Evolutionary conservation across 2,329 filamentous ascomycete species (phyloP), one percentile per base, ranked within the genome.

Genomic region (Phyllosticta citriasiana): DNA sequence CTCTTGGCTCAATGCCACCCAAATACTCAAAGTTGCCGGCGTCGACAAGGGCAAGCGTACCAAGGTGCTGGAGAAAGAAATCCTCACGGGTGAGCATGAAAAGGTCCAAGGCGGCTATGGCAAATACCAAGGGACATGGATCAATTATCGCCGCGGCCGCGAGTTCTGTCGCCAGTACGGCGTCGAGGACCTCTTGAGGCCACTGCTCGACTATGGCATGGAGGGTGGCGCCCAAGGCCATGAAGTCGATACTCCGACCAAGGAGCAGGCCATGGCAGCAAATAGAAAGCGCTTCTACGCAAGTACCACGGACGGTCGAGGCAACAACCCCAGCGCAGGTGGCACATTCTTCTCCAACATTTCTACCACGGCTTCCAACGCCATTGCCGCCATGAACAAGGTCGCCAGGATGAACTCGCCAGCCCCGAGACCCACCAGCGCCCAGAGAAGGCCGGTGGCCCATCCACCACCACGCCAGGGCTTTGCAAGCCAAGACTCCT

Each of bases 101-200:
- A 99, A 99, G 76, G 93, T 99, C 2, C 94, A 99, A 73, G 94
- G 94, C 35, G 94, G 94, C 4, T 99, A 99, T 70, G 94, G 94
- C 66, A 97, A 97, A 78, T 99, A 99, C 70, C 94, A 99, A 78
- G 94, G 94, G 60, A 99, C 94, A 2, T 99, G 94, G 94, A 96
- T 99, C 70, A 90, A 88, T 70, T 97, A 96, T 70, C 88, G 93
- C 57, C 86, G 93, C 64, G 94, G 93, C 1, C 82, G 95, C 54
- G 91, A 97, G 70, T 93, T 99, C 68, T 97, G 94, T 74, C 86
- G 88, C 52, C 83, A 86, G 70, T 87, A 87, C 68, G 82, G 83
- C 62, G 89, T 94, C 33, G 88, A 93, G 72, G 89, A 93, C 65
- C 69, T 90, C 4, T 77, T 94, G 55, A 82, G 84, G 24, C 88